A percentile compares a stretch with the other conserved stretches of the same genome.
Conservation (phyloP, 208 protist genomes). For the Porcisia deanei region DNA sequence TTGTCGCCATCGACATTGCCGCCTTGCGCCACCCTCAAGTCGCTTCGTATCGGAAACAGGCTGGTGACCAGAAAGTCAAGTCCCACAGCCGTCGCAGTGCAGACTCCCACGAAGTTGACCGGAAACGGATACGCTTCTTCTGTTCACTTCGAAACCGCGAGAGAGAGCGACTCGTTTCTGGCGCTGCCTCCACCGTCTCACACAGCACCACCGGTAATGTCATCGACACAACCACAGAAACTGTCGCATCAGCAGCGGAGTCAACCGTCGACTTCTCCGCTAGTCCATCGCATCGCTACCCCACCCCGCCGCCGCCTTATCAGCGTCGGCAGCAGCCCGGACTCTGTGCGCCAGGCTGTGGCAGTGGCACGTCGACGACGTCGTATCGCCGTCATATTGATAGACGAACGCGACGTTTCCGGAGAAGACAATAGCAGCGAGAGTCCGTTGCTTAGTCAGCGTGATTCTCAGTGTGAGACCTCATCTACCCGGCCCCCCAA, state of each 20-base stretch:
- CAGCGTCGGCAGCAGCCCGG: conserved; percentile 21
- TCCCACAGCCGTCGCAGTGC: not conserved
- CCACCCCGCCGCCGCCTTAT: conserved; percentile 20
- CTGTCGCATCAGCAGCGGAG: not conserved
- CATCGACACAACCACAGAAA: conserved; percentile 9
- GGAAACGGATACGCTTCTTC: conserved; percentile 7
- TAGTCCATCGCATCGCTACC: not conserved
- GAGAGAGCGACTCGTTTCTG: conserved; percentile 5
- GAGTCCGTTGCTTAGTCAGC: not conserved
- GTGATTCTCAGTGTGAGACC: not conserved
- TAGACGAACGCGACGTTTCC: conserved; percentile 25
- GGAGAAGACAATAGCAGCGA: not conserved
- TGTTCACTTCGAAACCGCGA: not conserved
- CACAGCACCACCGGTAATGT: not conserved
- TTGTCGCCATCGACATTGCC: not conserved
- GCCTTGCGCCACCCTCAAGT: conserved; percentile 4
- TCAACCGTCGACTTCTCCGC: not conserved
- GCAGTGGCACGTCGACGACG: conserved; percentile 22
- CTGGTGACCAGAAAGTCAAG: not conserved
- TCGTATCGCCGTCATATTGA: conserved; percentile 26
- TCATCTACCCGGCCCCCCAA: not conserved
- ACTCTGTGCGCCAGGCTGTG: conserved; percentile 22
- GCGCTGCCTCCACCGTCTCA: conserved; percentile 12
- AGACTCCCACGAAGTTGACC: not conserved
- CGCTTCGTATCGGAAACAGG: not conserved